phyloP scores from a whole-genome alignment of 2,329 filamentous ascomycete species.

The Aspergillus tubingensis region DNA sequence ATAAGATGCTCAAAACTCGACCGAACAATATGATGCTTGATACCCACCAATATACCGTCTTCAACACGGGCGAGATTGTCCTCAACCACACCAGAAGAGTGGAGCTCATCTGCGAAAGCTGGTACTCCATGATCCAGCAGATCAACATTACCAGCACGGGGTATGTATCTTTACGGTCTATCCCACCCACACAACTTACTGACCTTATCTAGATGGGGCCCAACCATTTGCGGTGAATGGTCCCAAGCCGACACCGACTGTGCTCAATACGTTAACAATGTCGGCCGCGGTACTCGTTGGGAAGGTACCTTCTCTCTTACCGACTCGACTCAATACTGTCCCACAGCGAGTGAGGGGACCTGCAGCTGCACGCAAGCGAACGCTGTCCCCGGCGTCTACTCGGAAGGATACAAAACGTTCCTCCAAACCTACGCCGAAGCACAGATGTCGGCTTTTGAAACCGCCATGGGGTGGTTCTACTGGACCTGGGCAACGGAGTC shows the following conservation, averaged over 20 bases:
- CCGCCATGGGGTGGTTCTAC: slow-evolving; percentile 97
- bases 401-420: slow-evolving; percentile 76
- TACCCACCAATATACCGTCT: slow-evolving; percentile 97
- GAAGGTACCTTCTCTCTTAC: slow-evolving; percentile 74
- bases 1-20: slow-evolving; percentile 73
- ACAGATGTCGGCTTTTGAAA: slow-evolving; percentile 93
- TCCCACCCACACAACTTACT: background rate
- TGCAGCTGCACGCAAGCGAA: slow-evolving; percentile 80
- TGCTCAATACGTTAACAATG: slow-evolving; percentile 81
- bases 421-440: slow-evolving; percentile 88
- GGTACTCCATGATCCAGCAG: slow-evolving; percentile 74
- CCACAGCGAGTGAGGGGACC: slow-evolving; percentile 57
- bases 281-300: slow-evolving; percentile 86
- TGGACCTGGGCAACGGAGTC: slow-evolving; percentile 97
- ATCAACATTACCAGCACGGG: slow-evolving; percentile 74
- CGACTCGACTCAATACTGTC: slow-evolving; percentile 73
- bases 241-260: slow-evolving; percentile 97
- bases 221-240: slow-evolving; percentile 95
- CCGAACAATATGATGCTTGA: slow-evolving; percentile 77
- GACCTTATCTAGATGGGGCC: slow-evolving; percentile 65
- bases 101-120: slow-evolving; percentile 81
- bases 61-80: slow-evolving; percentile 84
- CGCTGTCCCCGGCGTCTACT: slow-evolving; percentile 68
- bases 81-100: slow-evolving; percentile 82
- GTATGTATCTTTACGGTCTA: slow-evolving; percentile 10